Conservation (phyloP, 2,329 filamentous ascomycete genomes). For the Lasiodiplodia citricola region DNA sequence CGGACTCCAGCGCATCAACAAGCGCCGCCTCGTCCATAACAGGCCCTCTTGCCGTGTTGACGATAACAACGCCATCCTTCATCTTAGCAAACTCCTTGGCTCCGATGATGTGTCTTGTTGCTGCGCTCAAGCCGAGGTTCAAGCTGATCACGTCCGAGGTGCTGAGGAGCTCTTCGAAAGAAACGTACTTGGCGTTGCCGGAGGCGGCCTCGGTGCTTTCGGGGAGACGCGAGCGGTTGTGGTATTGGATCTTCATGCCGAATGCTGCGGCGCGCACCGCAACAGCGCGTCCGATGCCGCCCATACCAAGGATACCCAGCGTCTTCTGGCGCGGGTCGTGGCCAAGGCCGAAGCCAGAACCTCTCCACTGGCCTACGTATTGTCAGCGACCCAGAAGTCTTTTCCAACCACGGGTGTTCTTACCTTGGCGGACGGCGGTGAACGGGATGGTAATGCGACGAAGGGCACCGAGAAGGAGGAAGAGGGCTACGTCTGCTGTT, state of each 20-base stretch:
- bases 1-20: conserved; percentile 58
- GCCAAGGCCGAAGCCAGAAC: conserved; percentile 51
- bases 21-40: conserved; percentile 63
- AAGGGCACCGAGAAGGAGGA: conserved; percentile 59
- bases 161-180: conserved; percentile 60
- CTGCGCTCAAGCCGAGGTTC: conserved; percentile 58
- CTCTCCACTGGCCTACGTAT: conserved; percentile 40
- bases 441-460: conserved; percentile 55
- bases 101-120: conserved; percentile 60
- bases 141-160: conserved; percentile 61
- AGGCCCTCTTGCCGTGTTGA: conserved; percentile 64
- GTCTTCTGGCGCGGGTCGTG: conserved; percentile 60
- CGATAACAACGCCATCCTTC: conserved; percentile 62
- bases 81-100: conserved; percentile 57
- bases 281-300: conserved; percentile 61
- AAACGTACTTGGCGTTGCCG: conserved; percentile 58
- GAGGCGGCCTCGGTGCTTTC: conserved; percentile 45
- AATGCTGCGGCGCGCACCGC: conserved; percentile 57
- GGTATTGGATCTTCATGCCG: conserved; percentile 64
- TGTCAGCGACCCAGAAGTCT: conserved; percentile 27
- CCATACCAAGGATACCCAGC: conserved; percentile 65
- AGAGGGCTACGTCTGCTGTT: conserved; percentile 57
- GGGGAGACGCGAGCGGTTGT: conserved; percentile 55
- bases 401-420: conserved; percentile 29
- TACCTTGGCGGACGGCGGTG: conserved; percentile 51